phyloP scores from a whole-genome alignment of 2,329 filamentous ascomycete species.

The Zopfia rhizophila region DNA sequence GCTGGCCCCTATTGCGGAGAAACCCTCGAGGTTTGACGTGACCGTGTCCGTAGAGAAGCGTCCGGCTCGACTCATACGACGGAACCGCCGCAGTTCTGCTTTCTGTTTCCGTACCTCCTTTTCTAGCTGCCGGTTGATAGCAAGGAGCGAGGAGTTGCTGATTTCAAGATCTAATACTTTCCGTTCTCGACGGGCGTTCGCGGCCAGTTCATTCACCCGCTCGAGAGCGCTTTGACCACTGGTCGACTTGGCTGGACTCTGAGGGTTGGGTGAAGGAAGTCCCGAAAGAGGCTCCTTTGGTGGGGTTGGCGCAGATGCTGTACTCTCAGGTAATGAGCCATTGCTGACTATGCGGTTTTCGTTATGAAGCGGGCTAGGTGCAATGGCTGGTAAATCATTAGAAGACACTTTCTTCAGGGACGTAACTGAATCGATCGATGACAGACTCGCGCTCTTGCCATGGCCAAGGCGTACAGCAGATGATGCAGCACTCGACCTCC shows the following conservation, averaged over 20 bases:
- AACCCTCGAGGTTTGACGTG: constrained; percentile 58
- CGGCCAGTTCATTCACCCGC: constrained; percentile 77
- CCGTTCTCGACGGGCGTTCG: constrained; percentile 88
- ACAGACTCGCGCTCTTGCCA: constrained; percentile 55
- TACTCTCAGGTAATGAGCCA: constrained; percentile 37
- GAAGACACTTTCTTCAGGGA: constrained; percentile 39
- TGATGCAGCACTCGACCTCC: constrained; percentile 46
- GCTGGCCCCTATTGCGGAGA: constrained; percentile 39
- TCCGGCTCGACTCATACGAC: constrained; percentile 84
- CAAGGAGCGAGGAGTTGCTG: constrained; percentile 91
- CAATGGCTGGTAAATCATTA: constrained; percentile 33
- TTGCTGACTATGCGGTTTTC: constrained; percentile 42
- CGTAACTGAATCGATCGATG: constrained; percentile 57
- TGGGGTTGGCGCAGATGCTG: constrained; percentile 38
- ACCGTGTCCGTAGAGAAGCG: constrained; percentile 71
- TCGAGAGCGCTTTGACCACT: constrained; percentile 61
- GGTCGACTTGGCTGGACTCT: constrained; percentile 69
- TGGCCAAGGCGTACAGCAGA: constrained; percentile 43
- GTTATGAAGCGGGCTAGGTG: constrained; percentile 46
- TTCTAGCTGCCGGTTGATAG: constrained; percentile 94
- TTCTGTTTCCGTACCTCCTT: constrained; percentile 92
- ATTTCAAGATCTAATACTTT: constrained; percentile 98
- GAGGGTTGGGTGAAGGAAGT: constrained; percentile 42
- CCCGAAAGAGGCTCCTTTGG: constrained; percentile 33
- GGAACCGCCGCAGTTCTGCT: constrained; percentile 84